Conservation (phyloP, 2,329 filamentous ascomycete genomes). For the Fusarium nelsonii region DNA sequence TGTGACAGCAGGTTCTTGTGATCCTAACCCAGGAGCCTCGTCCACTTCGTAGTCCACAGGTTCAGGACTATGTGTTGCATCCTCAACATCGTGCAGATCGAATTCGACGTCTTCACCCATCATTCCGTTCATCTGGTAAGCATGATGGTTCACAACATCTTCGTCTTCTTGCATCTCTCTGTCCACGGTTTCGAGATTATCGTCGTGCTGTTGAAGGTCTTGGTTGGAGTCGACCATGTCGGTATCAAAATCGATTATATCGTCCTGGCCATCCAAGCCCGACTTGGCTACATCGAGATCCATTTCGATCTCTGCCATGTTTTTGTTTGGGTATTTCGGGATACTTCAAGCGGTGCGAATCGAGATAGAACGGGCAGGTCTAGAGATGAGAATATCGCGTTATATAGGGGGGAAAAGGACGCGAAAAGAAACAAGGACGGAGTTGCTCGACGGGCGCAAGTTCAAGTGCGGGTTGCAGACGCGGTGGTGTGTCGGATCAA, state of each 20-base stretch:
- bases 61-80: constrained; percentile 20
- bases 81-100: constrained; percentile 25
- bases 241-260: constrained; percentile 56
- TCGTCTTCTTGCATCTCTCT: constrained; percentile 40
- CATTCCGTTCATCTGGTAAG: constrained; percentile 40
- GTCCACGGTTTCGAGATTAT: constrained; percentile 18
- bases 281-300: constrained; percentile 50
- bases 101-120: constrained; percentile 43
- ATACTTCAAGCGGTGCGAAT: neutral
- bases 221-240: constrained; percentile 48
- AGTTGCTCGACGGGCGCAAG: neutral
- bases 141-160: constrained; percentile 33
- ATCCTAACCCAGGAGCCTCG: constrained; percentile 18
- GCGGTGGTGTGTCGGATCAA: constrained; percentile 33
- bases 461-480: constrained; percentile 15
- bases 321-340: neutral
- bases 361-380: neutral
- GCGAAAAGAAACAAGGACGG: neutral
- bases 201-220: constrained; percentile 15
- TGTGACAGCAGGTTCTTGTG: constrained; percentile 25
- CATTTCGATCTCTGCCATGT: constrained; percentile 51
- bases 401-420: neutral
- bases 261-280: constrained; percentile 46
- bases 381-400: neutral
- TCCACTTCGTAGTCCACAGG: constrained; percentile 14